phyloP scores from a whole-genome alignment of 2,329 filamentous ascomycete genomes.

The Didymella exigua region DNA sequence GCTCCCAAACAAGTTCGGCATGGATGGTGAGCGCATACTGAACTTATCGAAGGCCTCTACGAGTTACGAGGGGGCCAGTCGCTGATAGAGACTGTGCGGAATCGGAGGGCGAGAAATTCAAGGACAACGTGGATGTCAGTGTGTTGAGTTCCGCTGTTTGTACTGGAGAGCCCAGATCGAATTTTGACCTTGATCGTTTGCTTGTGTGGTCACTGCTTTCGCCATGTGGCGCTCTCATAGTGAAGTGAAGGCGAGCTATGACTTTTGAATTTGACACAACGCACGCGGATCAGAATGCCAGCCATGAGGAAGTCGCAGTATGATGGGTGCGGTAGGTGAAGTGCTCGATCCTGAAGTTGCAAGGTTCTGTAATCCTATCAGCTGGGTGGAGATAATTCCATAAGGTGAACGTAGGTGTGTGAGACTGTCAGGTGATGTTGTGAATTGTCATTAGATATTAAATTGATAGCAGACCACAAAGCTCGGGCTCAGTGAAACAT shows the following conservation, averaged over 20 bases:
- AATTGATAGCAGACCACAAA: neutral
- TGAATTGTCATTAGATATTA: conserved; percentile 11
- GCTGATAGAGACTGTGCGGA: neutral
- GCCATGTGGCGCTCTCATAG: neutral
- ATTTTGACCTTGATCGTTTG: neutral
- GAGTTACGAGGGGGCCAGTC: neutral
- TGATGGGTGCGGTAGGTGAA: no score
- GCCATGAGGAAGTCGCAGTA: neutral
- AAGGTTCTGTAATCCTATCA: neutral
- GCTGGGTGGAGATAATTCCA: no score
- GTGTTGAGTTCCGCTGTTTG: neutral
- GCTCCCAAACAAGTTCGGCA: neutral
- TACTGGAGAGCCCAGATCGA: neutral
- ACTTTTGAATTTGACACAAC: neutral
- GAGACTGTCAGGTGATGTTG: neutral
- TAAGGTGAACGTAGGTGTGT: neutral
- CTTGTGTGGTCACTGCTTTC: neutral
- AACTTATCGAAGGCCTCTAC: neutral
- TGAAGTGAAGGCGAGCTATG: conserved; percentile 7
- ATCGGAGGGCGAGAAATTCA: neutral
- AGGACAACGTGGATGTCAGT: neutral
- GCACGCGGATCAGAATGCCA: neutral
- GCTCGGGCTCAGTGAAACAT: neutral
- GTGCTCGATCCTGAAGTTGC: neutral
- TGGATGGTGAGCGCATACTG: neutral